Evolutionary conservation across 2,329 filamentous ascomycete genomes (phyloP).

Genomic region (Blastomyces silverae): DNA sequence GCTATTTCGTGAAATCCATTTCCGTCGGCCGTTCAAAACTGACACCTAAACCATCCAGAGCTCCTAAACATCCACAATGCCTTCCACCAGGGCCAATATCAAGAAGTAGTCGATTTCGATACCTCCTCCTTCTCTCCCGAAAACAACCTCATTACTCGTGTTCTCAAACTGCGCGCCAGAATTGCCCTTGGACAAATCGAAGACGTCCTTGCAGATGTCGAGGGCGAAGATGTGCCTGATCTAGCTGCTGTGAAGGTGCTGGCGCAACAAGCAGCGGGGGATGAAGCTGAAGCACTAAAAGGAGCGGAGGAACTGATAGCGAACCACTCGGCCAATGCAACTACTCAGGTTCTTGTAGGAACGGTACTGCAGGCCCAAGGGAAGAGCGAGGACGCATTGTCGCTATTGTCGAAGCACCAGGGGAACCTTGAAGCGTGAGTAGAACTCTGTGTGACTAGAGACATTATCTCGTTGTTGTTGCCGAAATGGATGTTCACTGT

Average conservation of each 20-base stretch:
- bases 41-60: constrained; percentile 41
- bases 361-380: constrained; percentile 73
- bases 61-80: constrained; percentile 61
- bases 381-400: constrained; percentile 77
- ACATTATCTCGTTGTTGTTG: not conserved
- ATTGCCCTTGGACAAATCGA: constrained; percentile 73
- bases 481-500: not conserved
- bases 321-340: constrained; percentile 63
- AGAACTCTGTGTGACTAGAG: not conserved
- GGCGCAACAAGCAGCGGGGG: constrained; percentile 59
- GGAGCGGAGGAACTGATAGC: constrained; percentile 61
- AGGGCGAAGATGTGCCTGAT: constrained; percentile 61
- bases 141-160: constrained; percentile 67
- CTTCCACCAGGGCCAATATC: constrained; percentile 73
- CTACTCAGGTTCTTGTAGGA: constrained; percentile 75
- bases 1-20: constrained; percentile 18
- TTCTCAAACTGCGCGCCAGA: constrained; percentile 74
- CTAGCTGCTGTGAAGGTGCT: constrained; percentile 69
- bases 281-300: constrained; percentile 55
- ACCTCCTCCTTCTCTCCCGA: constrained; percentile 68
- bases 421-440: constrained; percentile 71
- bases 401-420: constrained; percentile 72
- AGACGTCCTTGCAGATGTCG: constrained; percentile 61
- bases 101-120: constrained; percentile 79
- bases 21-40: constrained; percentile 16